Base-by-base conservation (phyloP, 805 yeast species). In the Metschnikowia colocasiae region DNA sequence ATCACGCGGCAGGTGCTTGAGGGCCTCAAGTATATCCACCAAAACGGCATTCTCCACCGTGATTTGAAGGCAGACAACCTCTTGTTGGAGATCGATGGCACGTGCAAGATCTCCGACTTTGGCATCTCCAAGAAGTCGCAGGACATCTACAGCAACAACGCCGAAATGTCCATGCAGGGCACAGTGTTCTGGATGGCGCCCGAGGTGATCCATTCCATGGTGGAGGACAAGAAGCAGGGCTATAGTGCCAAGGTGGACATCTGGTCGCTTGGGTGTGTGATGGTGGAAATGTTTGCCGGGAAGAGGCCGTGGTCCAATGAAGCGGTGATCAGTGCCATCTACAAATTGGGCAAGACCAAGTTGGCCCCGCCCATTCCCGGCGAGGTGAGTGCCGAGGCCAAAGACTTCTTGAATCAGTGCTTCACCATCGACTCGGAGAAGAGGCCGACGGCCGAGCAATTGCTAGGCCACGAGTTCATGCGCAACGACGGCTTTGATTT, bases 131-230 rank as follows among this genome's bases (percentile, higher is more conserved):
- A 89, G 63, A 81, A 82, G 59, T 68, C 74, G 0, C 60, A 66
- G 45, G 91, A 94, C 61, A 87, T 92, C 20, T 92, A 94, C 63
- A 83, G 87, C 26, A 90, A 94, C 63, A 83, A 88, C 58, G 89
- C 96, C 3, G 97, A 89, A 46, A 87, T 91, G 96, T 91, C 97
- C 10, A 89, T 88, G 95, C 96, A 95, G 66, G 99, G 99, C 20
- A 91, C 99, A 0, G 89, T 95, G 1, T 94, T 91, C 64, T 94
- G 99, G 99, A 94, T 94, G 99, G 99, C 99, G 1, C 99, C 99
- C 0, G 99, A 94, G 62, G 96, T 95, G 54, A 90, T 94, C 43
- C 92, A 90, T 62, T 89, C 88, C 49, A 82, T 82, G 18, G 82
- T 80, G 2, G 84, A 81, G 52, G 80, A 81, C 56, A 78, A 78